phyloP scores from a whole-genome alignment of 83 land plant species.

The Diphasiastrum complanatum region DNA sequence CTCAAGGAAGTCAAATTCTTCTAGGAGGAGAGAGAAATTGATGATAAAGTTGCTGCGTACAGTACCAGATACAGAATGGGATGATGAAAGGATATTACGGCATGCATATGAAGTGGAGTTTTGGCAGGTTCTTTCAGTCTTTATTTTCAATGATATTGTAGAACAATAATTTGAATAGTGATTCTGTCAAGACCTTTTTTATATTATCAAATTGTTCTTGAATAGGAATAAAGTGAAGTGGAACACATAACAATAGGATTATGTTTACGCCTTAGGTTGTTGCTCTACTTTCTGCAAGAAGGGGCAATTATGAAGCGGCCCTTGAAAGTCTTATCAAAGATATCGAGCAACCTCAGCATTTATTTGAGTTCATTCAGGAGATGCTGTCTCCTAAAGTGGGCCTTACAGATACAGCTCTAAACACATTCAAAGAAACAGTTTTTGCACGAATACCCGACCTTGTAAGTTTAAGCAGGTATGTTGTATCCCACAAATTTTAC shows the following conservation, averaged over 20 bases:
- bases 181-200: too few species aligned
- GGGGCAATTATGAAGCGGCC: conserved; percentile 61
- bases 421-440: conserved; percentile 53
- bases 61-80: conserved; percentile 69
- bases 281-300: conserved; percentile 53
- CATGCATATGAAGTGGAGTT: conserved; percentile 57
- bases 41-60: conserved; percentile 56
- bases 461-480: conserved; percentile 64
- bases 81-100: conserved; percentile 45
- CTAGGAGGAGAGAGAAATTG: conserved; percentile 55
- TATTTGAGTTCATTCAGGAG: conserved; percentile 63
- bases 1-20: conserved; percentile 1
- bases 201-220: not conserved
- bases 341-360: conserved; percentile 53
- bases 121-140: too few species aligned
- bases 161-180: too few species aligned
- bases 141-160: too few species aligned
- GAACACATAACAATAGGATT: not conserved
- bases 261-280: conserved; percentile 42
- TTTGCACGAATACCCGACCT: conserved; percentile 60
- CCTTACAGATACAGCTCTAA: conserved; percentile 21
- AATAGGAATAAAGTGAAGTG: too few species aligned
- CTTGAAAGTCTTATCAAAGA: conserved; percentile 81
- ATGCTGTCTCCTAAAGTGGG: conserved; percentile 34
- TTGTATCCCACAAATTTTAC: not conserved